Evolutionary conservation across 805 yeast genomes (phyloP).

Genomic region (Pichia exigua): DNA sequence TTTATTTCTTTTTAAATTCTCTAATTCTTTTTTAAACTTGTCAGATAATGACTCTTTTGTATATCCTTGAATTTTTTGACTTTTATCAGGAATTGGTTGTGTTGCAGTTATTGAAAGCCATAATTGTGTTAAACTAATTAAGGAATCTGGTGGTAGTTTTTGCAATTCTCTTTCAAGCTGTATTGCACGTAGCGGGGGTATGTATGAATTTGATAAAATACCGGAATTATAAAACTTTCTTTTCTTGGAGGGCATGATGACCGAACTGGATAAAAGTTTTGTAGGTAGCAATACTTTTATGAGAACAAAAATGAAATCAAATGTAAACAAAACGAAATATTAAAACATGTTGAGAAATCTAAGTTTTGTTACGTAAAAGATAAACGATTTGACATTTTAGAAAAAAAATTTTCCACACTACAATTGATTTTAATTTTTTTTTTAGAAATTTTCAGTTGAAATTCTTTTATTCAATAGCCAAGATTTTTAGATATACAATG

Average conservation of each 20-base stretch:
- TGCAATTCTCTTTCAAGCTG: slow-evolving; percentile 20
- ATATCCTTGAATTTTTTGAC: slow-evolving; percentile 15
- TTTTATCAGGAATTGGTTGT: slow-evolving; percentile 21
- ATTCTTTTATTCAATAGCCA: neutral
- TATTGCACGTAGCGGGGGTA: slow-evolving; percentile 23
- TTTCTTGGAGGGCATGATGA: neutral
- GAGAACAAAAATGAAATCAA: neutral
- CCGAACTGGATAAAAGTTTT: neutral
- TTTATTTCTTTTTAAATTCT: slow-evolving; percentile 6
- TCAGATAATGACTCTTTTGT: slow-evolving; percentile 14
- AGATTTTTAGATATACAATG: neutral
- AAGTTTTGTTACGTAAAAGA: neutral
- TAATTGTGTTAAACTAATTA: slow-evolving; percentile 25
- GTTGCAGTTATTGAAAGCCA: slow-evolving; percentile 28
- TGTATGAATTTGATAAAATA: slow-evolving; percentile 28
- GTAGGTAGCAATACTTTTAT: neutral
- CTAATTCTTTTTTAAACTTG: slow-evolving; percentile 11
- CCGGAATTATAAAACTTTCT: slow-evolving; percentile 14
- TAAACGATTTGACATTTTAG: neutral
- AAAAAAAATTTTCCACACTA: neutral
- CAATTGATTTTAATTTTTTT: neutral
- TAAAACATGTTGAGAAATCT: neutral
- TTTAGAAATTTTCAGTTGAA: neutral
- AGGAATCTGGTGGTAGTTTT: slow-evolving; percentile 23
- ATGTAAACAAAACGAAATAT: neutral